Conservation (phyloP, 1,284 basidiomycete species). For the Marasmius tenuissimus region DNA sequence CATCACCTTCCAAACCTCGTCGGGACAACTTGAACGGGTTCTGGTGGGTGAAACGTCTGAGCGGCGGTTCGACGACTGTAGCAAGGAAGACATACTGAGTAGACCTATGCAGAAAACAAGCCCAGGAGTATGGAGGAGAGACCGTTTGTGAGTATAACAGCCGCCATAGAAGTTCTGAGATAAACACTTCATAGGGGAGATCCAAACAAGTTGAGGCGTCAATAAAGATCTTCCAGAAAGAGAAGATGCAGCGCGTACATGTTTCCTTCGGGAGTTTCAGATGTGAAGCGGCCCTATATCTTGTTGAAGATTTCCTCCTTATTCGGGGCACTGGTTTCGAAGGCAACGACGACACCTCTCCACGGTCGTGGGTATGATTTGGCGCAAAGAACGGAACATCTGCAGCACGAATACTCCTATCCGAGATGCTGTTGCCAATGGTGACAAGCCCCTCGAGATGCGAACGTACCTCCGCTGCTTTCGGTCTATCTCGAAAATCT, state of each 20-base stretch:
- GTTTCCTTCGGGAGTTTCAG: neutral
- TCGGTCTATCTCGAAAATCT: neutral
- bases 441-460: neutral
- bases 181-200: neutral
- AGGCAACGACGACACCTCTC: no score
- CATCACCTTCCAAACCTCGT: constrained; percentile 3
- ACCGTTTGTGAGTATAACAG: no score
- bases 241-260: neutral
- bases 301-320: no score
- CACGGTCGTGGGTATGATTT: neutral
- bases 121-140: no score
- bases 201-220: neutral
- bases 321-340: neutral
- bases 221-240: neutral
- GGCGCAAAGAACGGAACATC: neutral
- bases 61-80: neutral
- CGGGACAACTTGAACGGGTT: constrained; percentile 6
- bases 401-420: neutral
- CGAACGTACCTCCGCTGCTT: neutral
- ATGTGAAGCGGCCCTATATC: no score
- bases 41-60: neutral
- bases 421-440: neutral
- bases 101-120: neutral
- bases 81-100: neutral
- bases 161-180: neutral